Base-by-base conservation (phyloP, 495 filamentous ascomycete species). In the Neurospora discreta region DNA sequence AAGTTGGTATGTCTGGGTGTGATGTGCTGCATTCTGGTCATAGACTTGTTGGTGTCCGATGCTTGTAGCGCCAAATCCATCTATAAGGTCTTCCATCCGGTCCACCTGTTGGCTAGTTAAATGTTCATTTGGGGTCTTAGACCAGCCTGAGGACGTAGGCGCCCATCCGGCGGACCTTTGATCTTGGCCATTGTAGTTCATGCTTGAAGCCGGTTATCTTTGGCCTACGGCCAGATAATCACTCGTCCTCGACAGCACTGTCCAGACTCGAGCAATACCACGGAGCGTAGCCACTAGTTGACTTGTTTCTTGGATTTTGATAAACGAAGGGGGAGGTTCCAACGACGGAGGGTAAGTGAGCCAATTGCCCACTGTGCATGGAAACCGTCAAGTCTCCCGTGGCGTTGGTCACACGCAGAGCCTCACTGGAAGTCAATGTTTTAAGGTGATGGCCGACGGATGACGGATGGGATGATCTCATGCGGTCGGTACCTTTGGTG, bases 51-150 rank as follows among this genome's bases (percentile, higher is more conserved):
- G 43, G 68, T 44, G 20, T 23, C 40, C 33, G 20, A 75, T 41
- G 70, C 67, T 33, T 41, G 74, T 41, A 8, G 41, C 68, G 39
- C 18, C 9, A n/a, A 77, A n/a, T 0, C 30, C 30, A 18, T 52
- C 26, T 26, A 69, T 42, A 38, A 77, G 58, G 13, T 69, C 42
- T 20, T 72, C 71, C 13, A 73, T 58, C 41, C 41, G 42, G 8
- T 70, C 60, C 36, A 42, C 72, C 18, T 74, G 73, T 18, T 44
- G 69, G 30, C n/a, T 33, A 39, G 9, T 40, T 16, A 38, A 10
- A 15, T n/a, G 16, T 67, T n/a, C 16, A 30, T 33, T 16, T 18
- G 52, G 26, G 16, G 52, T 65, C 26, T 65, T 36, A 15, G 52
- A 65, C 52, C 52, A 65, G 26, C 23, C 30, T 65, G 52, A 36